These are phyloP conservation scores for Pythium myriotylum DNA, from an alignment of 352 stramenopile genomes.

Conservation along the genomic window DNA sequence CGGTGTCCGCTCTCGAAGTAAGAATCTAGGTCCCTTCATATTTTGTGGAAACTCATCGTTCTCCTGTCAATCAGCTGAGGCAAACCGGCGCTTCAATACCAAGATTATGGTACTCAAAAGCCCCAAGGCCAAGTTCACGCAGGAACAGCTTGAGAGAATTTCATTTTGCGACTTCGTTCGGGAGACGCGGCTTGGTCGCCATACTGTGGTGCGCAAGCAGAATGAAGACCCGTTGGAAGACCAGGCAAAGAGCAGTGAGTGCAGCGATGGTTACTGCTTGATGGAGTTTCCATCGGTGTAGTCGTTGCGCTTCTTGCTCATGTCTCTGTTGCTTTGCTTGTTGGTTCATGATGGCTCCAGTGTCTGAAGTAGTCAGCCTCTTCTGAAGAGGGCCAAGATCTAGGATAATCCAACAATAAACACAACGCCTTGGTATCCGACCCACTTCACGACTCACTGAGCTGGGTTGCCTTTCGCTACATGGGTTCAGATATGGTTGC, in stretches of 20 bases:
- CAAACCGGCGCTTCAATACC: slow-evolving; percentile 66
- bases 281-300: slow-evolving; percentile 73
- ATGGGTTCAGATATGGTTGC: slow-evolving; percentile 1
- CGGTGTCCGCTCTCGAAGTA: slow-evolving; percentile 81
- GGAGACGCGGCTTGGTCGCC: slow-evolving; percentile 57
- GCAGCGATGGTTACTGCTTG: slow-evolving; percentile 76
- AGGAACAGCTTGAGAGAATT: slow-evolving; percentile 52
- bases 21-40: too few species aligned
- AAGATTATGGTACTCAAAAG: slow-evolving; percentile 84
- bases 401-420: too few species aligned
- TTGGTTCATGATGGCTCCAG: background rate
- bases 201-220: background rate
- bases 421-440: too few species aligned
- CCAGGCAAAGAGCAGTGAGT: slow-evolving; percentile 77
- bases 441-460: too few species aligned
- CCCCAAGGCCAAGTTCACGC: slow-evolving; percentile 50
- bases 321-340: slow-evolving; percentile 16
- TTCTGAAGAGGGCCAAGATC: too few species aligned
- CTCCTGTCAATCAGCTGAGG: slow-evolving; percentile 46
- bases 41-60: background rate
- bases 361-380: background rate
- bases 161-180: slow-evolving; percentile 81
- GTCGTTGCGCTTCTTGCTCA: slow-evolving; percentile 14
- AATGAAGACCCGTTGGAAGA: slow-evolving; percentile 52
- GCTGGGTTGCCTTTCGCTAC: background rate